Conservation (phyloP, 352 stramenopile species). For the Globisporangium paddicum region DNA sequence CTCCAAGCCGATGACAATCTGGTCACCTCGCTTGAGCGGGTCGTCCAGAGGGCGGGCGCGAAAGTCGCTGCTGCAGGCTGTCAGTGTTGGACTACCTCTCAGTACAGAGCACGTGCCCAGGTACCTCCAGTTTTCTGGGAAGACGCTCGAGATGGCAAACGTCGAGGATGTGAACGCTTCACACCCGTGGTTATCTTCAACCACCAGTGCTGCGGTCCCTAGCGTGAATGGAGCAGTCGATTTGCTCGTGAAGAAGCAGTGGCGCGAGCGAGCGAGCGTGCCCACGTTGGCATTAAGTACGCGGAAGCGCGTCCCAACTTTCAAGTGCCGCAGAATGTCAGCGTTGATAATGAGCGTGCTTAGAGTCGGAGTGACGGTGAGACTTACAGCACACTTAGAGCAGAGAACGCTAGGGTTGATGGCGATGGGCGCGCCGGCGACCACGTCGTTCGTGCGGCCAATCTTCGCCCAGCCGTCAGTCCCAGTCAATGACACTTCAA, state of each 20-base stretch:
- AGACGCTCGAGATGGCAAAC: slow-evolving; percentile 51
- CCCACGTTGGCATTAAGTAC: slow-evolving; percentile 60
- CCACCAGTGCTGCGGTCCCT: slow-evolving; percentile 29
- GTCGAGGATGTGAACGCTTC: slow-evolving; percentile 33
- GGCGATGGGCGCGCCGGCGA: slow-evolving; percentile 24
- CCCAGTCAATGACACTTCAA: slow-evolving; percentile 84
- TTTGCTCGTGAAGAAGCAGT: slow-evolving; percentile 72
- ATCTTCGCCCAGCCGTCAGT: slow-evolving; percentile 79
- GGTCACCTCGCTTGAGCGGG: slow-evolving; percentile 69
- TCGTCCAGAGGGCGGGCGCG: slow-evolving; percentile 19
- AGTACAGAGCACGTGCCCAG: slow-evolving; percentile 56
- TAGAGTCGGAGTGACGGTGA: slow-evolving; percentile 19
- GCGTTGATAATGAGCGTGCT: slow-evolving; percentile 51
- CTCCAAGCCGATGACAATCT: slow-evolving; percentile 76
- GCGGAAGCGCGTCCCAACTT: slow-evolving; percentile 53
- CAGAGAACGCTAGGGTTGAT: slow-evolving; percentile 56
- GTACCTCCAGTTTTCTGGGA: slow-evolving; percentile 59
- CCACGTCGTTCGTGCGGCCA: slow-evolving; percentile 84
- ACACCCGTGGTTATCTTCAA: slow-evolving; percentile 51
- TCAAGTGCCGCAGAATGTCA: slow-evolving; percentile 51
- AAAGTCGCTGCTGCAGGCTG: slow-evolving; percentile 44
- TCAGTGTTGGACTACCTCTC: slow-evolving; percentile 22
- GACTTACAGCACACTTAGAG: slow-evolving; percentile 41
- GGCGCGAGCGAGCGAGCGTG: slow-evolving; percentile 34
- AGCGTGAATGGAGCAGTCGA: slow-evolving; percentile 31